phyloP scores from a whole-genome alignment of 345 rosid species.

The Trapa incisa region DNA sequence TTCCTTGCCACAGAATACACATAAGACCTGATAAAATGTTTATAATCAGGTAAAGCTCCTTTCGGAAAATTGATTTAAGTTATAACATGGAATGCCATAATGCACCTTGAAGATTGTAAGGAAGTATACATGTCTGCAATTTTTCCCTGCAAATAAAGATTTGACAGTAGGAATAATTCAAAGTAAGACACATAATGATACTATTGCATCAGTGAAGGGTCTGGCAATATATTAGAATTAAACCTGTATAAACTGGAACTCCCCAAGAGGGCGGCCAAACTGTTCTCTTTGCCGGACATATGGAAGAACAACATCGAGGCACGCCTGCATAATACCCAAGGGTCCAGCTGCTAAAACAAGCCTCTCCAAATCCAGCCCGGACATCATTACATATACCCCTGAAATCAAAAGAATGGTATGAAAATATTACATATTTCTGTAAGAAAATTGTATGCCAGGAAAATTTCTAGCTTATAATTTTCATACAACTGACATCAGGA shows the following conservation, averaged over 20 bases:
- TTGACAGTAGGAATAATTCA: constrained; percentile 4
- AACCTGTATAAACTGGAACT: constrained; percentile 92
- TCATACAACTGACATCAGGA: background rate
- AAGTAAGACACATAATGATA: background rate
- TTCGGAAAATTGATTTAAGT: background rate
- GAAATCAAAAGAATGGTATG: constrained; percentile 11
- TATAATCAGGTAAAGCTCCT: background rate
- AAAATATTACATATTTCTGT: background rate
- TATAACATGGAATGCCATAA: background rate
- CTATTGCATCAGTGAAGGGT: background rate
- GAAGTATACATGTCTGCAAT: constrained; percentile 89
- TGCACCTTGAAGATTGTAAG: constrained; percentile 76
- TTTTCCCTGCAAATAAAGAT: constrained; percentile 57
- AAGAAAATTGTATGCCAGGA: background rate
- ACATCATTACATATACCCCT: constrained; percentile 95
- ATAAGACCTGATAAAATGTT: constrained; percentile 44
- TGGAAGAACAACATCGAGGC: constrained; percentile 88
- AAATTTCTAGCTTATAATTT: background rate
- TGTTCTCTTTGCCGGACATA: constrained; percentile 71
- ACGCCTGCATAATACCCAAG: constrained; percentile 91
- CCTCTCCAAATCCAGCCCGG: constrained; percentile 90
- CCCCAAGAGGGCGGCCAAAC: constrained; percentile 85
- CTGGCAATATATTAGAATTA: constrained; percentile 4
- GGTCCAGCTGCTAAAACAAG: constrained; percentile 94
- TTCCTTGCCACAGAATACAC: constrained; percentile 81